Percentiles rank a stretch among this genome's conserved stretches.
Evolutionary conservation across 163 green algal species (phyloP).

Genomic region (Scenedesmus sp.): DNA sequence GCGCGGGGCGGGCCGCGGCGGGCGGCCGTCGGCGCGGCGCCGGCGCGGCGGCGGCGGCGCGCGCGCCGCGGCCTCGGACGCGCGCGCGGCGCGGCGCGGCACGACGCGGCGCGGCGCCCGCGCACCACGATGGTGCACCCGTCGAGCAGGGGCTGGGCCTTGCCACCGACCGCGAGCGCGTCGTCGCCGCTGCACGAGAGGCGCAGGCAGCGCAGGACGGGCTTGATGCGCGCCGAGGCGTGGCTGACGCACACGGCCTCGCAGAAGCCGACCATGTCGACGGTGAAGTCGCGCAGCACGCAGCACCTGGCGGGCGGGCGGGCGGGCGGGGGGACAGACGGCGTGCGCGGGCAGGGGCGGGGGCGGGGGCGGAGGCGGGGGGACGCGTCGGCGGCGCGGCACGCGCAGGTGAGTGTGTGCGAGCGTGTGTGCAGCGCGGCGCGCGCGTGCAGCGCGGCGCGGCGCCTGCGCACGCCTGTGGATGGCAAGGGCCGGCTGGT

Average conservation of each 20-base stretch:
- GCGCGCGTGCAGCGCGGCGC: neutral
- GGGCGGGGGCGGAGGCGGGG: neutral
- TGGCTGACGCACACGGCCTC: constrained; percentile 57
- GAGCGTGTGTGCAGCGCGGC: too few species aligned
- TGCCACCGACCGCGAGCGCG: neutral
- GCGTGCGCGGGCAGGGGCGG: too few species aligned
- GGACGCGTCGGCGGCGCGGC: neutral
- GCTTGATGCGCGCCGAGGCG: too few species aligned
- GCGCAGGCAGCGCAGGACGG: constrained; percentile 6
- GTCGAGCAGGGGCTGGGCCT: constrained; percentile 24
- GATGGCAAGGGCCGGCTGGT: constrained; percentile 73
- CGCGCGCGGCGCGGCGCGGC: too few species aligned
- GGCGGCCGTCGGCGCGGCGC: neutral
- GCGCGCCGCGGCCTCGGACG: too few species aligned
- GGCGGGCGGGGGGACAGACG: too few species aligned
- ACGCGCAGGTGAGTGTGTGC: too few species aligned
- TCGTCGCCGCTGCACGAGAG: constrained; percentile 30
- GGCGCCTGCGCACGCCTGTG: constrained; percentile 14
- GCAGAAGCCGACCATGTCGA: constrained; percentile 80
- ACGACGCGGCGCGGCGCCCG: too few species aligned
- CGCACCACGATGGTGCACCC: constrained; percentile 20
- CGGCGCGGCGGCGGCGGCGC: too few species aligned
- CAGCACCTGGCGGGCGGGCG: constrained; percentile 45
- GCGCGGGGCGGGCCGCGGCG: neutral
- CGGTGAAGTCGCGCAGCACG: constrained; percentile 59